These are phyloP conservation scores for Euphorbia celastroides DNA, from an alignment of 441 rosid species.

Conservation along the genomic window DNA sequence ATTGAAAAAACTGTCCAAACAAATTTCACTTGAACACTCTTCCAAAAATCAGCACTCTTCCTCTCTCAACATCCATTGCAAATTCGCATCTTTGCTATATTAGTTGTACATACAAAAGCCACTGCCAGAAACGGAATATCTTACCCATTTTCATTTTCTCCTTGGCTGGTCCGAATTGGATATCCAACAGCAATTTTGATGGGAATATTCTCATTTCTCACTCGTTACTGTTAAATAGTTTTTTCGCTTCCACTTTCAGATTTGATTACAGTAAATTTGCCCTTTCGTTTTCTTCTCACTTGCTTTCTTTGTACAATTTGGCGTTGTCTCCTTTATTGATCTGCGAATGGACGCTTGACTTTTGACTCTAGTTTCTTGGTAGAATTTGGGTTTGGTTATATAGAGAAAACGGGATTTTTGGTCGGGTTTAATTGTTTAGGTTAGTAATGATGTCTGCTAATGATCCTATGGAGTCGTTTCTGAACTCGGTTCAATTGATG, in stretches of 20 bases:
- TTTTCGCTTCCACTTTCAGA: constrained; percentile 8
- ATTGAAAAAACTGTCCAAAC: no score
- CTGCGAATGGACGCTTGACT: neutral
- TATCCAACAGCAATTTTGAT: neutral
- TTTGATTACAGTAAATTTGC: constrained; percentile 10
- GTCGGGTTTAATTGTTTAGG: constrained; percentile 4
- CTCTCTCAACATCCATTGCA: no score
- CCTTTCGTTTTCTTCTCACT: neutral
- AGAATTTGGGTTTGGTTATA: constrained; percentile 9
- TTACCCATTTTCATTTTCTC: no score
- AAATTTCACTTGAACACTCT: no score
- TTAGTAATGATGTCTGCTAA: constrained; percentile 59
- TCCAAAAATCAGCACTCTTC: no score
- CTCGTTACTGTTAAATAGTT: constrained; percentile 12
- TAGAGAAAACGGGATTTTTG: constrained; percentile 5
- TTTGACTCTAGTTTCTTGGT: neutral
- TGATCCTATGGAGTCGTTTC: constrained; percentile 62
- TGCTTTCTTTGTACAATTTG: neutral
- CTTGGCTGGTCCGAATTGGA: no score
- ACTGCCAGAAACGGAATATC: neutral
- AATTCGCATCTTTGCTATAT: no score
- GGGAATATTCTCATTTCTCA: neutral
- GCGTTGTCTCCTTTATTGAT: neutral
- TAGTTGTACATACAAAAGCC: no score
- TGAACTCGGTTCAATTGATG: constrained; percentile 68